Base-by-base conservation (phyloP, 148 eudicot genomes). In the Silene conica region DNA sequence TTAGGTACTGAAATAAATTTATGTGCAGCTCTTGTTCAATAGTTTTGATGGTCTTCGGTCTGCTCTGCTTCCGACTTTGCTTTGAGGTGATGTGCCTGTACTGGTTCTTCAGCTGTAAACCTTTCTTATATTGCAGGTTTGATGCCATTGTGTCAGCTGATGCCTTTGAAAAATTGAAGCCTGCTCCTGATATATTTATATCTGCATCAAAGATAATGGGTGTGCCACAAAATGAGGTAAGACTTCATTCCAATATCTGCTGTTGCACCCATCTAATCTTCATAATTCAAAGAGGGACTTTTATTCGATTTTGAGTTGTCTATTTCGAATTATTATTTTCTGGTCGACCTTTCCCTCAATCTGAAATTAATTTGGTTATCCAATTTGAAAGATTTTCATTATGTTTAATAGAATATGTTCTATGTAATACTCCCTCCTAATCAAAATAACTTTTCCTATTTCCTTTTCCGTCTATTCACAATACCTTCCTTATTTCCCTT, bases 131-230 rank as follows among this genome's bases (percentile, higher is more conserved):
- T 71, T 69, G 43, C 89, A 95, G 98, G 87, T 95, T 95, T 79
- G 97, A 95, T 82, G 96, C 98, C 70, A 92, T 95, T 85, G 97
- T 95, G 70, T 95, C 98, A 63, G 98, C 97, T 73, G 98, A 95
- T 88, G 96, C 96, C 46, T 95, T 95, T 78, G 93, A 95, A 82
- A 95, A 90, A 46, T 70, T 95, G 80, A 95, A 95, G 82, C 98
- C 98, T 80, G 90, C 97, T 74, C 98, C 98, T 80, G 98, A 95
- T 79, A 92, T 95, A 59, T 95, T 95, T 76, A 79, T 95, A 78
- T 85, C 97, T 79, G 98, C 98, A 69, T 88, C 98, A 73, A 87
- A 87, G 67, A 82, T 85, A 73, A 79, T 95, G 77, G 76, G 86
- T 76, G 96, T 88, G 66, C 92, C 98, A 23, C 63, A 82, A 58